Evolutionary conservation across 2,329 filamentous ascomycete species (phyloP).

Genomic region (Fusarium tanahbumbuense): DNA sequence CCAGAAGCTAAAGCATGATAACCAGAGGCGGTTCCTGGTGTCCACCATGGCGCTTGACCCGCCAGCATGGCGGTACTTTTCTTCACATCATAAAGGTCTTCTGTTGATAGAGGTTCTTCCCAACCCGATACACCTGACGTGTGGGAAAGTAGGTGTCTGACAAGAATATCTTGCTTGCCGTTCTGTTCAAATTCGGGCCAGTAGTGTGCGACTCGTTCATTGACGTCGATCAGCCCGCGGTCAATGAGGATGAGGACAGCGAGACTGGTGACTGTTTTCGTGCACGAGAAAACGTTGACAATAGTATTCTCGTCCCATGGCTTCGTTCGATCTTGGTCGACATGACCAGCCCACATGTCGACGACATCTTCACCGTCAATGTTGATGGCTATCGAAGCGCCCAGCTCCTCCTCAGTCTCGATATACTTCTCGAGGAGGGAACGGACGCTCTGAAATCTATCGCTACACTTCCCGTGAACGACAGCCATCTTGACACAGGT

Average conservation of each 20-base stretch:
- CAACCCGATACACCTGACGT: conserved; percentile 18
- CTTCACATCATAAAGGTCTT: conserved; percentile 2
- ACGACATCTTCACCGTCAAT: neutral
- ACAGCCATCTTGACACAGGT: fast-evolving
- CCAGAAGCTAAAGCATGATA: neutral
- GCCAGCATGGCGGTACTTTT: neutral
- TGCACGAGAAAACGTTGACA: conserved; percentile 25
- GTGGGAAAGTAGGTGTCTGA: conserved; percentile 9
- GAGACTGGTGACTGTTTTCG: conserved; percentile 30
- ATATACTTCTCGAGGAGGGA: neutral
- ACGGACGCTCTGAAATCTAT: neutral
- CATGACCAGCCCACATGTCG: conserved; percentile 4
- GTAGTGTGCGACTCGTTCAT: conserved; percentile 14
- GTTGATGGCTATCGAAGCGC: conserved; percentile 9
- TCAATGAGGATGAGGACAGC: conserved; percentile 24
- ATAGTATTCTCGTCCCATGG: conserved; percentile 7
- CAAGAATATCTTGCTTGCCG: conserved; percentile 19
- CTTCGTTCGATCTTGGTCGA: neutral
- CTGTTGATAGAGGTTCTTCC: neutral
- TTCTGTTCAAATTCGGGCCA: conserved; percentile 33
- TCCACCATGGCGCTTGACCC: conserved; percentile 3
- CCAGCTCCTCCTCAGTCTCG: neutral
- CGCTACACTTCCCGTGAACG: neutral
- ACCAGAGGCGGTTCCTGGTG: neutral
- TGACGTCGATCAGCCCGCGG: conserved; percentile 1